Conservation (phyloP, 116 monocot genomes). For the Iris pallida region DNA sequence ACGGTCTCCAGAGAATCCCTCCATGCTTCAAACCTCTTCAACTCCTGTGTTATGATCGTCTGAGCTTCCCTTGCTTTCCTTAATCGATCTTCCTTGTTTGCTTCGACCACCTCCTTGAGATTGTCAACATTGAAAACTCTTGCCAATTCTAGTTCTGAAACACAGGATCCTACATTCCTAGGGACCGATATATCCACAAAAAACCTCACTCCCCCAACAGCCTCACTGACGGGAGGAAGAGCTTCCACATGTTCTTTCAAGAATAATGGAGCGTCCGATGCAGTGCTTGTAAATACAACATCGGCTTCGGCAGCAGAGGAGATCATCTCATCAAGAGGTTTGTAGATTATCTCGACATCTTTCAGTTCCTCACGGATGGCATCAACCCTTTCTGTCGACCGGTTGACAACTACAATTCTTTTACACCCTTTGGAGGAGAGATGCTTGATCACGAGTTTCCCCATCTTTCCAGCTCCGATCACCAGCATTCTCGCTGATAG, state of each 20-base stretch:
- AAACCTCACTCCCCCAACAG: slow-evolving; percentile 52
- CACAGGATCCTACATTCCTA: slow-evolving; percentile 25
- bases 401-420: slow-evolving; percentile 73
- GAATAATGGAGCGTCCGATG: slow-evolving; percentile 82
- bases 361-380: slow-evolving; percentile 71
- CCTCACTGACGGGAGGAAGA: slow-evolving; percentile 47
- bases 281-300: slow-evolving; percentile 94
- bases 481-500: slow-evolving; percentile 75
- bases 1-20: slow-evolving; percentile 29
- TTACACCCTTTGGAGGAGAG: slow-evolving; percentile 86
- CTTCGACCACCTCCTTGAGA: slow-evolving; percentile 30
- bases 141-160: slow-evolving; percentile 15
- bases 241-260: slow-evolving; percentile 66
- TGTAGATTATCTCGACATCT: slow-evolving; percentile 80
- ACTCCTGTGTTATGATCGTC: slow-evolving; percentile 15
- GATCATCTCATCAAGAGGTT: slow-evolving; percentile 68
- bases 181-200: slow-evolving; percentile 50
- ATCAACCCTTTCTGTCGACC: slow-evolving; percentile 65
- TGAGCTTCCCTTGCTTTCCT: slow-evolving; percentile 31
- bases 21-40: slow-evolving; percentile 28
- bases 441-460: slow-evolving; percentile 94
- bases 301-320: slow-evolving; percentile 81
- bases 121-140: slow-evolving; percentile 21
- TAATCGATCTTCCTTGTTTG: slow-evolving; percentile 27
- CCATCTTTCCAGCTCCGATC: slow-evolving; percentile 99